A percentile compares a stretch with the other conserved stretches of the same genome.
Evolutionary conservation across 495 filamentous ascomycete species (phyloP).

Genomic region (Podospora tetraspora): DNA sequence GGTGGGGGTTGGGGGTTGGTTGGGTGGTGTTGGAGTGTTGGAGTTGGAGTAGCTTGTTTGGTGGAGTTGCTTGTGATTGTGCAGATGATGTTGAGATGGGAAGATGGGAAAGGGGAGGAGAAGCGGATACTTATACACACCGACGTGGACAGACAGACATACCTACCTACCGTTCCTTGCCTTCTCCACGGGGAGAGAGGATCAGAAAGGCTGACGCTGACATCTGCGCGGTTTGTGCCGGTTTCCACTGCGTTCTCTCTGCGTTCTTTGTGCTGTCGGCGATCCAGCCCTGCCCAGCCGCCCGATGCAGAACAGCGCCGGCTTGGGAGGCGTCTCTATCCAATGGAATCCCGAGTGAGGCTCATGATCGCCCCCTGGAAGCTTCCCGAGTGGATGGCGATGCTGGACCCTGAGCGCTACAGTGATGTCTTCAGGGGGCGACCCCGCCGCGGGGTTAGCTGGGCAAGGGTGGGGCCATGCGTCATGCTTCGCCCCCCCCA

Average conservation of each 20-base stretch:
- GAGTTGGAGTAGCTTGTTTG: slow-evolving; percentile 10
- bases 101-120: neutral
- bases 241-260: slow-evolving; percentile 13
- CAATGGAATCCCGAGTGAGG: neutral
- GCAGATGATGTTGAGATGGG: neutral
- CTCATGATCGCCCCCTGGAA: neutral
- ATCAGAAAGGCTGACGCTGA: slow-evolving; percentile 7
- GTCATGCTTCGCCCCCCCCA: slow-evolving; percentile 11
- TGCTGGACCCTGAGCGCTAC: neutral
- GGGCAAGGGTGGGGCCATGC: slow-evolving; percentile 1
- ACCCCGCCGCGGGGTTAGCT: neutral
- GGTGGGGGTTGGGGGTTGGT: slow-evolving; percentile 14
- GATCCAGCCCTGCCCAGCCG: neutral
- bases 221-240: slow-evolving; percentile 35
- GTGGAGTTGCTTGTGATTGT: slow-evolving; percentile 13
- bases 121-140: slow-evolving; percentile 24
- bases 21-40: slow-evolving; percentile 12
- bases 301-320: neutral
- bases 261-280: slow-evolving; percentile 16
- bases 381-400: neutral
- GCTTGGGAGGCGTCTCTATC: neutral
- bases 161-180: slow-evolving; percentile 13
- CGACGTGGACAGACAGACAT: too few species aligned
- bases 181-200: slow-evolving; percentile 15
- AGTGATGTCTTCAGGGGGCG: neutral